Base-by-base conservation (phyloP, 129 eudicot species). In the Kitagawia praeruptora region DNA sequence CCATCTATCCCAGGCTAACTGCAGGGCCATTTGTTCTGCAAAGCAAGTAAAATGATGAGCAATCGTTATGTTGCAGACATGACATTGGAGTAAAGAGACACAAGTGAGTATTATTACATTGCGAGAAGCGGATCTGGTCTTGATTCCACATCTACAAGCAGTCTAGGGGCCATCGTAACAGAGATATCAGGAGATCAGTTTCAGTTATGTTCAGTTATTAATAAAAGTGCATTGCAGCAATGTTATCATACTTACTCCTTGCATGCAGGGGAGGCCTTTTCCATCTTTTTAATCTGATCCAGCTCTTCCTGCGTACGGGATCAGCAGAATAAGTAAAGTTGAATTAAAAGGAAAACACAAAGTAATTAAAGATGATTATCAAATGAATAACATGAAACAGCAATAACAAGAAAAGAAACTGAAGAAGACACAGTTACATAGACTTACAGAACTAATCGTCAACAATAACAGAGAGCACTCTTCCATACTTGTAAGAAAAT, bases 1-100 rank as follows among this genome's bases (percentile, higher is more conserved):
- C 99, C 99, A 95, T 84, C 92, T 86, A 84, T 95, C 96, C 99
- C 99, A 95, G 27, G 87, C 66, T 40, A 81, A 90, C 89, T 37
- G 85, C 34, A 2, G 99, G 99, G 56, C 93, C 96, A 45, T 58
- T 79, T 80, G 97, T 92, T 77, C 97, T 92, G 90, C 56, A 74
- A 82, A 74, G 47, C 28, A 67, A 80, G 64, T 28, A 42, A 67
- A 81, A 67, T 23, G 42, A 75, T 64, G 51, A 47, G 78, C 49
- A 76, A 58, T n/a, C 1, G n/a, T 39, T 34, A 49, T 34, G 8
- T 10, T 9, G 16, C 6, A 69, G 77, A 69, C 37, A 77, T 16
- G 23, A 42, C 19, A 78, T 27, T 18, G 31, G 11, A 42, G 76
- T 76, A 78, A 21, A 66, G 11, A 27, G 18, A 31, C 70, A 75